Percentiles rank a stretch among this genome's conserved stretches.
These are phyloP conservation scores for Calycina marina DNA, from an alignment of 2,329 filamentous ascomycete genomes.

Conservation along the genomic window DNA sequence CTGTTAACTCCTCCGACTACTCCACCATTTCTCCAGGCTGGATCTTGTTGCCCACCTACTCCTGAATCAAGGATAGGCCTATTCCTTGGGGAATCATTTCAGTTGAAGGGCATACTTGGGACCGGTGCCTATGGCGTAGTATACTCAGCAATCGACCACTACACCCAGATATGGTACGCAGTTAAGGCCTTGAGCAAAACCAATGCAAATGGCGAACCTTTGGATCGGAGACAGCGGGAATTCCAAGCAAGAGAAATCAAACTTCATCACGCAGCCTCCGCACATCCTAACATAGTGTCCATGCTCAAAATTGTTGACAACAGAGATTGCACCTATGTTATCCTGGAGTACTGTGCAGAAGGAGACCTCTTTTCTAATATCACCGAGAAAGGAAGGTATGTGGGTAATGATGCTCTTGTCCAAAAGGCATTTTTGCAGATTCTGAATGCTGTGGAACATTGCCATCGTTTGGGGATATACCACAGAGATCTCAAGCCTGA, in stretches of 20 bases:
- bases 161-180: conserved; percentile 59
- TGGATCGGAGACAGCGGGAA: conserved; percentile 73
- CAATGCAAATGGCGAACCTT: conserved; percentile 50
- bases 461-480: conserved; percentile 87
- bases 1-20: conserved; percentile 17
- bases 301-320: conserved; percentile 88
- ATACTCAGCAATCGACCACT: conserved; percentile 75
- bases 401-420: conserved; percentile 80
- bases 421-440: conserved; percentile 87
- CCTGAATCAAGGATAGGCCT: conserved; percentile 81
- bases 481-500: conserved; percentile 96
- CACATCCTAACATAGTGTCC: conserved; percentile 85
- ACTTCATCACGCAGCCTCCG: conserved; percentile 77
- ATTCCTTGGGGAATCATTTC: conserved; percentile 52
- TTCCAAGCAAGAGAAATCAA: conserved; percentile 92
- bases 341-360: conserved; percentile 93
- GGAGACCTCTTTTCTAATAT: conserved; percentile 97
- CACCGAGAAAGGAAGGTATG: conserved; percentile 84
- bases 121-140: conserved; percentile 95
- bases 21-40: conserved; percentile 8
- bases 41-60: conserved; percentile 21
- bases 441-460: conserved; percentile 89
- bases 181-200: conserved; percentile 95
- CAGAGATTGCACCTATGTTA: conserved; percentile 84
- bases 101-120: conserved; percentile 74